Base-by-base conservation (phyloP, 2,329 filamentous ascomycete genomes). In the Trichoderma afroharzianum region DNA sequence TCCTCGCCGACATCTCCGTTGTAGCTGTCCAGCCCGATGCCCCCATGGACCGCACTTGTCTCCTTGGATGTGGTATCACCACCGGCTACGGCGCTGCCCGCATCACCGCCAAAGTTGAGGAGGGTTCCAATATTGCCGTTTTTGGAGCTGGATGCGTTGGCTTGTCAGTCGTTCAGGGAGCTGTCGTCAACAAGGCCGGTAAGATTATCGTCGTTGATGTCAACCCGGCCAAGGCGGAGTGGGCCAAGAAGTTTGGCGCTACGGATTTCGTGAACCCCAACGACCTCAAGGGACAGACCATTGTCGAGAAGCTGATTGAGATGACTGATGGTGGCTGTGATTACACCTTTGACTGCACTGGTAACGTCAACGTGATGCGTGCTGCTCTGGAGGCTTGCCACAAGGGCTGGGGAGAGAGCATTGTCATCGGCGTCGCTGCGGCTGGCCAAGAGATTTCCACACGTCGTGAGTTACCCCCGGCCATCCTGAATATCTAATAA, bases 321-420 rank as follows among this genome's bases (percentile, higher is more conserved):
- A 94, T 98, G 92, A 99, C 96, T 2, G 96, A 98, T 79, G 96
- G 96, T 75, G 96, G 96, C 66, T 97, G 94, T 81, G 96, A 99
- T 86, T 98, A 98, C 87, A 99, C 96, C 63, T 99, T 99, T 81
- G 96, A 99, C 86, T 98, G 96, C 88, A 99, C 96, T 7, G 96
- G 96, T 72, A 98, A 98, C 79, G 95, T 98, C 68, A 89, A 91
- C 76, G 96, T 99, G 70, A 99, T 97, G 96, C 89, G 96, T 74
- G 92, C 93, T 68, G 96, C 96, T 53, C 90, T 99, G 73, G 95
- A 99, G 86, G 95, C 96, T 63, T 98, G 95, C 87, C 96, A 99
- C 88, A 99, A 99, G 90, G 96, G 96, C 63, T 99, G 96, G 96
- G 96, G 96, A 78, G 90, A 98, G 88, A 97, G 93, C 81, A 97